phyloP scores from a whole-genome alignment of 345 rosid species.

The Carallia brachiata region DNA sequence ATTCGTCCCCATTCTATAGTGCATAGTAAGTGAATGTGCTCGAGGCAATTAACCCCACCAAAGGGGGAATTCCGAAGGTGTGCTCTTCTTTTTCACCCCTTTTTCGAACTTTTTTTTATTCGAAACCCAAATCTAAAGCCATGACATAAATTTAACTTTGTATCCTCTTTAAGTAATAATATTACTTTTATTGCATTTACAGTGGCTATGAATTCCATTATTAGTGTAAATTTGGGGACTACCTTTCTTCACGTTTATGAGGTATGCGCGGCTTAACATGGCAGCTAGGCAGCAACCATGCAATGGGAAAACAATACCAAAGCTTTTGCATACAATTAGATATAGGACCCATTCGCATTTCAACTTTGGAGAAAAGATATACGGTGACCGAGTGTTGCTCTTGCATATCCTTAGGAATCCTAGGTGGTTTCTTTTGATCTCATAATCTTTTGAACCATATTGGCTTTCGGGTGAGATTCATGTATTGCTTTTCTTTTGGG shows the following conservation, averaged over 20 bases:
- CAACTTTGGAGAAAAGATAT: conserved; percentile 2
- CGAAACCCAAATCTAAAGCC: conserved; percentile 53
- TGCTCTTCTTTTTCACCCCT: conserved; percentile 25
- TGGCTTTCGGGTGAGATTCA: conserved; percentile 55
- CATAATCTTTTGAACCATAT: conserved; percentile 30
- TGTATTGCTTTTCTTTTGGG: conserved; percentile 34
- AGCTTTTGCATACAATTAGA: neutral
- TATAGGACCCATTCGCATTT: conserved; percentile 20
- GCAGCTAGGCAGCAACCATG: conserved; percentile 23
- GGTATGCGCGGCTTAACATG: conserved; percentile 21
- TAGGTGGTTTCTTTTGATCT: conserved; percentile 36
- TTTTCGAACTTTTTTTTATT: conserved; percentile 35
- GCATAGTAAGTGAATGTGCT: conserved; percentile 34
- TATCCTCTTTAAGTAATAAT: conserved; percentile 15
- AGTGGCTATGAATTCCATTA: conserved; percentile 15
- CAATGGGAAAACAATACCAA: neutral
- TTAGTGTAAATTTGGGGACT: conserved; percentile 6
- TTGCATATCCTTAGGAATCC: conserved; percentile 41
- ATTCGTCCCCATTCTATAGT: conserved; percentile 29
- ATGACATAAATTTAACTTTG: conserved; percentile 26
- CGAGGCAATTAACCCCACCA: conserved; percentile 42
- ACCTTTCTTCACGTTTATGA: conserved; percentile 11
- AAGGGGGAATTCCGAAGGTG: conserved; percentile 38
- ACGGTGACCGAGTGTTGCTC: neutral
- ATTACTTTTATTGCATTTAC: neutral